These are phyloP conservation scores for Helichrysum umbraculigerum DNA, from an alignment of 129 eudicot genomes.

Conservation along the genomic window DNA sequence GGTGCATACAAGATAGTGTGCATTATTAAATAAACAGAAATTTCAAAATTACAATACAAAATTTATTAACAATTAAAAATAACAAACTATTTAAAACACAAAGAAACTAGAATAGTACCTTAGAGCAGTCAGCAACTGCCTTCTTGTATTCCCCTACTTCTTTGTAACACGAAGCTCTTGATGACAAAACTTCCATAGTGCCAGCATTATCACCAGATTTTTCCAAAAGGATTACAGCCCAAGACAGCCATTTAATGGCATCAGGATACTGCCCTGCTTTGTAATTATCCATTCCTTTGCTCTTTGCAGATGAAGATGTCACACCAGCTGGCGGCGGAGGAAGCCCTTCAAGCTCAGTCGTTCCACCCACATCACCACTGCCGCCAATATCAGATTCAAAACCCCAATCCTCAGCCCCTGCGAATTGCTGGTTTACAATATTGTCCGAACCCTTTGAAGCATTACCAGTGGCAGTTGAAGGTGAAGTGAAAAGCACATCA, in stretches of 20 bases:
- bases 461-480: constrained; percentile 40
- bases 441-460: constrained; percentile 39
- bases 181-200: constrained; percentile 59
- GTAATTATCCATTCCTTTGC: constrained; percentile 85
- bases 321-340: constrained; percentile 98
- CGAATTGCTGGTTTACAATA: constrained; percentile 47
- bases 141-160: constrained; percentile 99
- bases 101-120: constrained; percentile 48
- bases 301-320: constrained; percentile 68
- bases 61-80: neutral
- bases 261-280: constrained; percentile 94
- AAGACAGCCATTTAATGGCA: constrained; percentile 96
- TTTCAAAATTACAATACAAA: neutral
- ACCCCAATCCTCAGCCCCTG: constrained; percentile 85
- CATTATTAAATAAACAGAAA: neutral
- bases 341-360: constrained; percentile 96
- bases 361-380: constrained; percentile 63
- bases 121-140: constrained; percentile 98
- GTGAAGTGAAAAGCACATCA: constrained; percentile 58
- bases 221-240: constrained; percentile 87
- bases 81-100: neutral
- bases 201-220: constrained; percentile 65
- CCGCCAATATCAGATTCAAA: constrained; percentile 57
- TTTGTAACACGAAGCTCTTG: constrained; percentile 92
- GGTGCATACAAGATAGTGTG: no score